Evolutionary conservation across 176 grass and related monocot genomes (phyloP).

Genomic region (Carex myosuroides): DNA sequence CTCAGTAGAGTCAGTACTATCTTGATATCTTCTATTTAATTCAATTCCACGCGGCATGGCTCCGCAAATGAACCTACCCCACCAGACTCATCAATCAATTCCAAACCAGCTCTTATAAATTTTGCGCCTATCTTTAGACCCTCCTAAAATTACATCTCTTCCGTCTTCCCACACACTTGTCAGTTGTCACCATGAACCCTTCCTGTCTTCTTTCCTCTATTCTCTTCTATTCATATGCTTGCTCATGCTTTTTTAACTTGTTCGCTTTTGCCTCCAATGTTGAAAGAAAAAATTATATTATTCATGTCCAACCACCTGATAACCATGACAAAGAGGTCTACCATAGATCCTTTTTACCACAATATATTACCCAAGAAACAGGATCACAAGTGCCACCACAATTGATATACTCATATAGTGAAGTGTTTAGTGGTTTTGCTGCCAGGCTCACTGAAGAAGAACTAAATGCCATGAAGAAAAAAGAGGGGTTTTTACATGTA

Average conservation of each 20-base stretch:
- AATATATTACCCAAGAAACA: constrained; percentile 1
- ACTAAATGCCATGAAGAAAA: constrained; percentile 30
- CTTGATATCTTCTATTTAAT: background rate
- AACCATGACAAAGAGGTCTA: constrained; percentile 24
- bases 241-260: background rate
- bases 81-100: background rate
- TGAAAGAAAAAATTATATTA: constrained; percentile 66
- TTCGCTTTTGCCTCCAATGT: constrained; percentile 24
- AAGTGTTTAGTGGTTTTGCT: constrained; percentile 76
- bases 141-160: background rate
- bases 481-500: constrained; percentile 35
- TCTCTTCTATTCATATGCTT: background rate
- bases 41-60: constrained; percentile 15
- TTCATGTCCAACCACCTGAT: constrained; percentile 43
- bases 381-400: constrained; percentile 18
- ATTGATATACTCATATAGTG: constrained; percentile 63
- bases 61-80: background rate
- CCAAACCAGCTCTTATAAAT: constrained; percentile 10
- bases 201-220: background rate
- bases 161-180: no score
- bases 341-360: constrained; percentile 68
- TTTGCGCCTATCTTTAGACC: constrained; percentile 7
- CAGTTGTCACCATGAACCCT: background rate
- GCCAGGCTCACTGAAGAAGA: constrained; percentile 66
- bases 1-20: no score